Conservation (phyloP, 2,329 filamentous ascomycete species). For the Hypoxylon sp. region DNA sequence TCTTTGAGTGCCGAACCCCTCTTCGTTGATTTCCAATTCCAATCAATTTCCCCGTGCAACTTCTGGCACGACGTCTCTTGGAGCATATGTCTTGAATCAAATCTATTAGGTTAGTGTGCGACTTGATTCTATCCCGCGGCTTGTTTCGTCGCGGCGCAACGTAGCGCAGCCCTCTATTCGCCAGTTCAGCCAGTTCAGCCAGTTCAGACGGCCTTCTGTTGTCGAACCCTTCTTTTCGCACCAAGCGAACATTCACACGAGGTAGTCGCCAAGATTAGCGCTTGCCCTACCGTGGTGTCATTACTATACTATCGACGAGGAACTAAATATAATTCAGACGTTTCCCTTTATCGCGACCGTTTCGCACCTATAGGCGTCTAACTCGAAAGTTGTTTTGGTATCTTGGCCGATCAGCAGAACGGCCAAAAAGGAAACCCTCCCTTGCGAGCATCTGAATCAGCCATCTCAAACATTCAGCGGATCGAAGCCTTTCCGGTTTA, state of each 20-base stretch:
- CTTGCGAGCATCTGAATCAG: conserved; percentile 38
- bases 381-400: conserved; percentile 9
- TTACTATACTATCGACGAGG: not conserved
- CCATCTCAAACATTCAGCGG: conserved; percentile 28
- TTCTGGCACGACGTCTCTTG: conserved; percentile 33
- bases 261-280: conserved; percentile 9
- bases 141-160: conserved; percentile 37
- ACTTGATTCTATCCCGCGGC: conserved; percentile 30
- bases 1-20: conserved; percentile 36
- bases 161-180: conserved; percentile 31
- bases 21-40: conserved; percentile 32
- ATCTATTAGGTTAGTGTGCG: conserved; percentile 38
- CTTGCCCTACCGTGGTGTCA: conserved; percentile 1
- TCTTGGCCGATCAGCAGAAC: conserved; percentile 26
- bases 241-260: conserved; percentile 25
- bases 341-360: conserved; percentile 25
- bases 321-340: not conserved
- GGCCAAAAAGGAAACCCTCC: conserved; percentile 24
- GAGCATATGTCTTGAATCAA: conserved; percentile 38
- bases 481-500: conserved; percentile 33
- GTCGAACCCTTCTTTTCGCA: conserved; percentile 25
- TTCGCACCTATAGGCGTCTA: conserved; percentile 10
- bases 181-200: conserved; percentile 12
- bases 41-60: conserved; percentile 42
- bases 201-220: conserved; percentile 27